Base-by-base conservation (phyloP, 2,329 filamentous ascomycete genomes). In the Leptosphaerulina australis region DNA sequence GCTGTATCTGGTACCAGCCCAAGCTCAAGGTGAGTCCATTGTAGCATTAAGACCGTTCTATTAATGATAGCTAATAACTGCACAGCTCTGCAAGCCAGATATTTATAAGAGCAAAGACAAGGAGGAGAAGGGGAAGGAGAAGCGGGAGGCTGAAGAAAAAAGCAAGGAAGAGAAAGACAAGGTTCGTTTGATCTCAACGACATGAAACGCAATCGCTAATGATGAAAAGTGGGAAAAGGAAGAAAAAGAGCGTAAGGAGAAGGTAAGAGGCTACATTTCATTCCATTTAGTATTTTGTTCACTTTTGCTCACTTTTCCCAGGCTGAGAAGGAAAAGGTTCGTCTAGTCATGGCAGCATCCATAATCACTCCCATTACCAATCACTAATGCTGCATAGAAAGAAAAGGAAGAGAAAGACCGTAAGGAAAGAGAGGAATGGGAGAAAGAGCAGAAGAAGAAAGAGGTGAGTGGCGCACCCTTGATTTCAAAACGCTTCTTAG, bases 1-100 rank as follows among this genome's bases (percentile, higher is more conserved):
- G 28, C 14, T 50, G 46, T 34, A 33, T 18, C 6, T 37, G 33
- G 15, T 50, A 50, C 33, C 18, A 44, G 26, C 46, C 46, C 4
- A 20, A 44, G 15, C 4, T 33, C 15, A 50, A 50, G 31, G 15
- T 34, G 15, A 34, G 4, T 34, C n/a, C 7, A 29, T n/a, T 4
- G 6, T n/a, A 4, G 12, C 6, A 29, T 9, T 11, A 11, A 11
- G 4, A n/a, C 7, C 31, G 14, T 17, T 12, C 3, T 6, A 4
- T 15, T 4, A 12, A 30, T 9, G 15, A 17, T 20, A 9, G 17
- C 17, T 34, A 12, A 34, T 20, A 5, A 9, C 5, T 17, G 28
- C 8, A 6, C 17, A 34, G 39, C 2, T 21, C 28, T 50, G 46
- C 38, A 38, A 43, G 45, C 29, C 20, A 2, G 20, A 43, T n/a